A percentile compares a stretch with the other conserved stretches of the same genome.
Conservation (phyloP, 306 rosid genomes). For the Mucuna pruriens region DNA sequence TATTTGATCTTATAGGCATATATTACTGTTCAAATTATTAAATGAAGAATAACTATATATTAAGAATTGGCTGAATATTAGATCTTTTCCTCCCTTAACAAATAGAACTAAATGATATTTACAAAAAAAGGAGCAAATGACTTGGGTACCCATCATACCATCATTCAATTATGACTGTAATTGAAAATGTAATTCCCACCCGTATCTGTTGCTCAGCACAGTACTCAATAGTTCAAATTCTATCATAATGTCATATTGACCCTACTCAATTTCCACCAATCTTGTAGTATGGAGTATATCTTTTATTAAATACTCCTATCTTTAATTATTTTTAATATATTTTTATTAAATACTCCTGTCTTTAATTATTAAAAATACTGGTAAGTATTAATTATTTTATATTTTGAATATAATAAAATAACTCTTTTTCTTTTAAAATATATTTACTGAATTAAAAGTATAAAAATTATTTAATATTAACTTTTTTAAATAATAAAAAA, state of each 20-base stretch:
- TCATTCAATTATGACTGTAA: too few relatives aligned
- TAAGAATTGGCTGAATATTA: neutral
- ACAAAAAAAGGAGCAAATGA: neutral
- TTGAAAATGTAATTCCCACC: constrained; percentile 3
- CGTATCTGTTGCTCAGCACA: neutral
- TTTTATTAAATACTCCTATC: too few relatives aligned
- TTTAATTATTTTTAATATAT: too few relatives aligned
- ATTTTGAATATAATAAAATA: too few relatives aligned
- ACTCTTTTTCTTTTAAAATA: too few relatives aligned
- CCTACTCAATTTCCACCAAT: too few relatives aligned
- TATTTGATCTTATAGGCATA: neutral
- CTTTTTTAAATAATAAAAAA: neutral
- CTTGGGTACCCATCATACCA: too few relatives aligned
- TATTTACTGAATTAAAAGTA: too few relatives aligned
- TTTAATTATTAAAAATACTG: too few relatives aligned
- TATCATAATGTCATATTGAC: neutral
- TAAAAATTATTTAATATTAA: neutral
- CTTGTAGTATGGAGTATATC: too few relatives aligned
- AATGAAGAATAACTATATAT: neutral
- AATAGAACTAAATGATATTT: neutral
- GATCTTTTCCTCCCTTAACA: neutral
- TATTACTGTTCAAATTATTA: neutral
- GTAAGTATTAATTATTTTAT: too few relatives aligned
- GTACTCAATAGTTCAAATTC: neutral
- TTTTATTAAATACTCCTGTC: too few relatives aligned